phyloP scores from a whole-genome alignment of 2,329 filamentous ascomycete genomes.

The Aureobasidium subglaciale region DNA sequence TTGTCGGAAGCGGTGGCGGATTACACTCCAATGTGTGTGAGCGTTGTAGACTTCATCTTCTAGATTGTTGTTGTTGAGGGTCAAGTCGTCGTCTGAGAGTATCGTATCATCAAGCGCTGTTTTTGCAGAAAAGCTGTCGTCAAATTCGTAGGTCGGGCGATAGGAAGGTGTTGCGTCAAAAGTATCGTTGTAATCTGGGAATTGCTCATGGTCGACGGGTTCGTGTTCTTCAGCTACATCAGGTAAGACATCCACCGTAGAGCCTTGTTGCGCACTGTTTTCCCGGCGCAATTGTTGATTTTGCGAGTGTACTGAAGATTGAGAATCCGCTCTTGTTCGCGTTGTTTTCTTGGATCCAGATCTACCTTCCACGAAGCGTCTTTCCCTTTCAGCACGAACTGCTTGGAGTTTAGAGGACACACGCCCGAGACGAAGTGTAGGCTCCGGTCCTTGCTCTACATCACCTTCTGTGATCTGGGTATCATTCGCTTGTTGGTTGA shows the following conservation, averaged over 20 bases:
- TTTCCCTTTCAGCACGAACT: conserved; percentile 5
- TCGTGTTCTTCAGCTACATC: conserved; percentile 2
- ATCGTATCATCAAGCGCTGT: background rate
- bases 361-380: background rate
- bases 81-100: background rate
- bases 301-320: background rate
- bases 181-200: background rate
- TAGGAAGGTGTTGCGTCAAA: background rate
- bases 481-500: background rate
- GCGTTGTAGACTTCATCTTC: conserved; percentile 14
- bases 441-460: conserved; percentile 11
- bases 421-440: background rate
- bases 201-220: background rate
- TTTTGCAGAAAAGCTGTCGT: conserved; percentile 6
- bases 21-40: conserved; percentile 3
- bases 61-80: background rate
- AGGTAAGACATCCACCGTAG: background rate
- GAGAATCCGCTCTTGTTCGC: background rate
- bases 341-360: background rate
- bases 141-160: conserved; percentile 6
- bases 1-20: conserved; percentile 6
- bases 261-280: background rate
- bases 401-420: conserved; percentile 5
- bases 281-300: background rate
- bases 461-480: conserved; percentile 4